Evolutionary conservation across 257 asterid genomes (phyloP), one percentile per base, ranked within the genome.

Genomic region (Solanum lycopersicoides): DNA sequence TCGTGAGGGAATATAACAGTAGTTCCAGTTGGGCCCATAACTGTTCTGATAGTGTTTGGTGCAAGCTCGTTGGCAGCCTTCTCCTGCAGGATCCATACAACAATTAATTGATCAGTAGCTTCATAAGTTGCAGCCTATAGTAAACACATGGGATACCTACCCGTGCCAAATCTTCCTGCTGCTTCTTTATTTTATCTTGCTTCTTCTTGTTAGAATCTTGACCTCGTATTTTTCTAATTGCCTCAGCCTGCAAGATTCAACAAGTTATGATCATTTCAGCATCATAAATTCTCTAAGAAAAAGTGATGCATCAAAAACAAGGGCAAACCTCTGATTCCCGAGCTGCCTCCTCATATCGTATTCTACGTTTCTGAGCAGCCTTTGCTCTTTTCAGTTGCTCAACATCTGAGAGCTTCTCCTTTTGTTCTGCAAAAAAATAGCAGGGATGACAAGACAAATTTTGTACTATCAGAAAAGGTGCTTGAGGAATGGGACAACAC

Each of bases 201-300:
- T 97, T 97, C 93, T 95, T 97, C 92, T 95, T 92, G 88, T 94
- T 93, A 41, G 99, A 95, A 91, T 95, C 99, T 92, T 95, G 98
- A 89, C 99, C 99, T 2, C 94, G 98, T 86, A 97, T 95, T 91
- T 93, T 97, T 89, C 95, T 94, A 86, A 97, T 94, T 75, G 99
- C 98, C 87, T 90, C 94, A 28, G 92, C 93, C 94, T 92, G 66
- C 9, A 79, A 79, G 50, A 59, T 75, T 86, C 39, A 80, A 65
- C 25, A 12, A 20, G 39, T 53, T 83, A 69, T 84, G 65, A 66
- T 69, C 41, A 76, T 32, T 77, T 60, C 50, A 28, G 30, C 56
- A 50, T 30, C 39, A 72, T 39, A 88, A 83, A 74, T 7, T 32
- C 83, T 16, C 34, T 37, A 45, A 20, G 60, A 45, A 20, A 71